Conservation (phyloP, 2,329 filamentous ascomycete genomes). For the Curvularia verruculosa region DNA sequence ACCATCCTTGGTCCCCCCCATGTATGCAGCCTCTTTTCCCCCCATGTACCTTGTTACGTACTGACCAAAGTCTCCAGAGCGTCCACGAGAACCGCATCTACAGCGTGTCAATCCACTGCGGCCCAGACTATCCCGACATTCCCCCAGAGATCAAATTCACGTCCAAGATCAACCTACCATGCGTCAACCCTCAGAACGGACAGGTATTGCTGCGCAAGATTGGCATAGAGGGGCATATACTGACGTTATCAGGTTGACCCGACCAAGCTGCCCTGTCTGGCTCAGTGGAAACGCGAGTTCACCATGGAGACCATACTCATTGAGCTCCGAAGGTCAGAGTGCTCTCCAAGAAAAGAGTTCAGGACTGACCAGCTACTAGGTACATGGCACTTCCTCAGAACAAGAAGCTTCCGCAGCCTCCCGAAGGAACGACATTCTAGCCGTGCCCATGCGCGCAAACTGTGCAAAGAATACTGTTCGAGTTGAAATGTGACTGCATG, state of each 20-base stretch:
- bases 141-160: constrained; percentile 92
- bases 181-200: constrained; percentile 81
- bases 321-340: constrained; percentile 74
- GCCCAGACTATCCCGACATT: constrained; percentile 82
- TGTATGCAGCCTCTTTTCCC: constrained; percentile 63
- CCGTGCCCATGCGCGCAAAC: neutral
- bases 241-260: constrained; percentile 72
- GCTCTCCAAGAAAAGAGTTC: neutral
- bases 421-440: constrained; percentile 75
- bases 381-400: constrained; percentile 91
- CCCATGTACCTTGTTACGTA: neutral
- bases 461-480: neutral
- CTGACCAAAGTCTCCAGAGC: constrained; percentile 62
- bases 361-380: constrained; percentile 54
- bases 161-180: constrained; percentile 94
- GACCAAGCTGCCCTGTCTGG: constrained; percentile 80
- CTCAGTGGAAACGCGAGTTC: constrained; percentile 89
- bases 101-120: constrained; percentile 96
- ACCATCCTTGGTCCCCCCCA: constrained; percentile 97
- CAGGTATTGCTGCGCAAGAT: constrained; percentile 57
- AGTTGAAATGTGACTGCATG: neutral
- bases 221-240: neutral
- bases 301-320: constrained; percentile 95
- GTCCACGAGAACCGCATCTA: constrained; percentile 99
- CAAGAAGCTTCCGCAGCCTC: constrained; percentile 94